Evolutionary conservation across 176 grass and related monocot genomes (phyloP).

Genomic region (Poa pratensis): DNA sequence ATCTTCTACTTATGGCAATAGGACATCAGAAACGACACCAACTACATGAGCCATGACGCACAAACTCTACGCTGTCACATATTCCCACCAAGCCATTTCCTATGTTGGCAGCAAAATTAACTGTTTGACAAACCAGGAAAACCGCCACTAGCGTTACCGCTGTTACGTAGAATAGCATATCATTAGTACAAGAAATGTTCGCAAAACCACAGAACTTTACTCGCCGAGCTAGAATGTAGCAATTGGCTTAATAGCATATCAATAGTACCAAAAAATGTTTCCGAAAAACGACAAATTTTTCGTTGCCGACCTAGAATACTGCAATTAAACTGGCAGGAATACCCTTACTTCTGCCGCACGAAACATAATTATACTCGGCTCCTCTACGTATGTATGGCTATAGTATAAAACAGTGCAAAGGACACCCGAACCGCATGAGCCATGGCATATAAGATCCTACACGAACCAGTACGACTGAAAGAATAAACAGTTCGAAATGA

Average conservation of each 20-base stretch:
- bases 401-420: background rate
- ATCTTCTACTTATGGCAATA: background rate
- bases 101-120: background rate
- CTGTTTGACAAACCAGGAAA: background rate
- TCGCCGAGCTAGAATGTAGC: too few species aligned
- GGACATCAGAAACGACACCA: background rate
- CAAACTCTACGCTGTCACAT: background rate
- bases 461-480: too few species aligned
- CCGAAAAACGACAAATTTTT: background rate
- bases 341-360: too few species aligned
- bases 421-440: background rate
- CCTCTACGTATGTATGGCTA: background rate
- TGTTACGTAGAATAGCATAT: background rate
- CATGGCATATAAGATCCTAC: background rate
- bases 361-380: too few species aligned
- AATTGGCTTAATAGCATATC: background rate
- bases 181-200: too few species aligned
- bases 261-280: background rate
- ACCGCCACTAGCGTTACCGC: background rate
- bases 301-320: background rate
- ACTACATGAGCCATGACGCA: background rate
- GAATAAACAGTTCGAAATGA: background rate
- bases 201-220: too few species aligned
- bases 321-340: too few species aligned
- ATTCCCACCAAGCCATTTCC: too few species aligned